These are phyloP conservation scores for Starmerella tilneyi DNA, from an alignment of 805 yeast genomes.

Conservation along the genomic window DNA sequence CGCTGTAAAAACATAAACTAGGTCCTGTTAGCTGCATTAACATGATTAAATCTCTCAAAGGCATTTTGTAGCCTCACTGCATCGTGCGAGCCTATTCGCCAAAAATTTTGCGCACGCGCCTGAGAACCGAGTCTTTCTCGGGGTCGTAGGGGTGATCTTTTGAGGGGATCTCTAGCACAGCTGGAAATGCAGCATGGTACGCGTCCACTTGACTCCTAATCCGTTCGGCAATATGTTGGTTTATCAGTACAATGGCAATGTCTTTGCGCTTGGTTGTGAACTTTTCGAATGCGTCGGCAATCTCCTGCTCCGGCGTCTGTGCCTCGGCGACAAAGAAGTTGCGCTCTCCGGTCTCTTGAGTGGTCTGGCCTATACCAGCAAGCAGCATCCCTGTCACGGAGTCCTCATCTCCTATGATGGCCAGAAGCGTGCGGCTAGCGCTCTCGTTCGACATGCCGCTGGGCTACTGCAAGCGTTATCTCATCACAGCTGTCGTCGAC, in stretches of 20 bases:
- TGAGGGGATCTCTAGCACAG: conserved; percentile 91
- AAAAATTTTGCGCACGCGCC: conserved; percentile 87
- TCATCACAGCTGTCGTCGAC: background rate
- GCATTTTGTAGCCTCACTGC: too few relatives aligned
- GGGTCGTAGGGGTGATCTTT: conserved; percentile 99
- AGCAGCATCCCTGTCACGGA: conserved; percentile 90
- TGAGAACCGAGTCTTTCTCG: conserved; percentile 89
- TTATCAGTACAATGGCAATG: conserved; percentile 83
- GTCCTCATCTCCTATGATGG: conserved; percentile 96
- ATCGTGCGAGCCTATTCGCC: conserved; percentile 77
- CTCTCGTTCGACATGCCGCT: conserved; percentile 31
- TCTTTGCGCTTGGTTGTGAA: conserved; percentile 73
- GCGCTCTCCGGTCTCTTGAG: conserved; percentile 44
- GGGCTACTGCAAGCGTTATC: conserved; percentile 15
- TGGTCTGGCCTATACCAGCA: conserved; percentile 90
- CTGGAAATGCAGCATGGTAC: conserved; percentile 87
- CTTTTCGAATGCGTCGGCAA: conserved; percentile 61
- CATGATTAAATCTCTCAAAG: too few relatives aligned
- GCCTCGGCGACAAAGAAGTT: conserved; percentile 79
- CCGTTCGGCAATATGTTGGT: conserved; percentile 88
- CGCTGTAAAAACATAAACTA: too few relatives aligned
- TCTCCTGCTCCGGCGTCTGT: conserved; percentile 65
- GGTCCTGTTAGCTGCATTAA: background rate
- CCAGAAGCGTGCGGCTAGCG: conserved; percentile 69
- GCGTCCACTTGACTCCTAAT: conserved; percentile 74